phyloP scores from a whole-genome alignment of 257 asterid genomes.

The Ehretia macrophylla region DNA sequence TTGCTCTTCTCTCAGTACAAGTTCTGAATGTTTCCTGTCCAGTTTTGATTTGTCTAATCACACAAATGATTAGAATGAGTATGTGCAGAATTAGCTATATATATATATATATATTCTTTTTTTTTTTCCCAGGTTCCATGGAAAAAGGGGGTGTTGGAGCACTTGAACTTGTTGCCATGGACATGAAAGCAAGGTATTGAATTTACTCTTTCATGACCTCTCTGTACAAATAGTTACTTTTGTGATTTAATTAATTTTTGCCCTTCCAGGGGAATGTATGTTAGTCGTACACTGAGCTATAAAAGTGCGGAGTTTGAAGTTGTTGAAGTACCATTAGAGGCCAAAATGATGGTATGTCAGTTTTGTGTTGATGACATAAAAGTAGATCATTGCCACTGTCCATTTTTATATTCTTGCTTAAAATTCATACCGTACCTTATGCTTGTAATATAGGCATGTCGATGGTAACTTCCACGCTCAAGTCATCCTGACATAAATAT shows the following conservation, averaged over 20 bases:
- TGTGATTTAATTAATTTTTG: slow-evolving; percentile 7
- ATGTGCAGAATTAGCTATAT: no score
- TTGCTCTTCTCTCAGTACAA: no score
- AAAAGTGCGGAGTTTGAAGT: slow-evolving; percentile 94
- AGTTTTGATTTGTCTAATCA: no score
- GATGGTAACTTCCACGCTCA: no score
- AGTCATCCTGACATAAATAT: no score
- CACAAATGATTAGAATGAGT: no score
- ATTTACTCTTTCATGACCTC: neutral
- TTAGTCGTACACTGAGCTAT: slow-evolving; percentile 97
- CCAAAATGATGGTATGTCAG: slow-evolving; percentile 73
- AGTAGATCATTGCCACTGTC: no score
- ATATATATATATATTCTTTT: neutral
- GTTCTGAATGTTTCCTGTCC: no score
- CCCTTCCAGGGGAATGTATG: slow-evolving; percentile 91
- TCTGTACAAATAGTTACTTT: neutral
- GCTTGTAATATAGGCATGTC: no score
- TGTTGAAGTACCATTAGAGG: slow-evolving; percentile 86
- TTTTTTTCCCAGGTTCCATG: slow-evolving; percentile 82
- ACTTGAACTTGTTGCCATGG: slow-evolving; percentile 99
- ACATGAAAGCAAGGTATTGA: slow-evolving; percentile 93
- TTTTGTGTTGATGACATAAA: no score
- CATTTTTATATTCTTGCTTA: no score
- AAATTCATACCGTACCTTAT: no score
- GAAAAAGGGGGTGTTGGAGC: slow-evolving; percentile 99